Conservation (phyloP, 2,329 filamentous ascomycete species). For the Talaromyces sp. region DNA sequence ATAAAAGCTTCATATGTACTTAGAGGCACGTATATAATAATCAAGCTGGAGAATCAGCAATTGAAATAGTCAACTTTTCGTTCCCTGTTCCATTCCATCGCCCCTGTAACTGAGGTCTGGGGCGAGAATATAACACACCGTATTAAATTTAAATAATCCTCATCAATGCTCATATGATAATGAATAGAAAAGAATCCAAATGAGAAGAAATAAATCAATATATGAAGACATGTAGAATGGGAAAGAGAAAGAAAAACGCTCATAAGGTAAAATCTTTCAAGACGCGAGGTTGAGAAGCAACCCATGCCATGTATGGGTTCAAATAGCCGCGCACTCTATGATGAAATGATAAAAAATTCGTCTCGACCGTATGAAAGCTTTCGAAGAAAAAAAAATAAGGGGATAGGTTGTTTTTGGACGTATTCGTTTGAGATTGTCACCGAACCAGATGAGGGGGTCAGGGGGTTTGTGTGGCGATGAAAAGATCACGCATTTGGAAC, state of each 20-base stretch:
- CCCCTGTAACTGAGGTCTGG: background rate
- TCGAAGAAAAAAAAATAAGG: background rate
- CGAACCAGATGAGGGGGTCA: background rate
- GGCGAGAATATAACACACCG: background rate
- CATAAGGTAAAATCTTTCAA: background rate
- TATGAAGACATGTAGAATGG: background rate
- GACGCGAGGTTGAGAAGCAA: background rate
- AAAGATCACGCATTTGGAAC: slow-evolving; percentile 30
- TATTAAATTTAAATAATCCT: background rate
- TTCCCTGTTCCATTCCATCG: background rate
- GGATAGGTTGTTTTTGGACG: background rate
- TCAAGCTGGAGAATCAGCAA: background rate
- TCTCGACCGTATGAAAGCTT: background rate
- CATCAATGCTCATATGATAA: background rate
- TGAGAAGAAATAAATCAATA: background rate
- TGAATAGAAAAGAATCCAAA: background rate
- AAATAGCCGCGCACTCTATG: slow-evolving; percentile 5
- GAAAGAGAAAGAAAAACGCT: background rate
- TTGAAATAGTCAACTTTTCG: background rate
- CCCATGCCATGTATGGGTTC: background rate
- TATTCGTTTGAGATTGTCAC: background rate
- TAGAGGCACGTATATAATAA: background rate
- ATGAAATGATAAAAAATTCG: slow-evolving; percentile 11
- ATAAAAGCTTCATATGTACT: background rate
- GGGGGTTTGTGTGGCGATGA: background rate